A percentile compares a stretch with the other conserved stretches of the same genome.
phyloP scores from a whole-genome alignment of 2,329 filamentous ascomycete genomes.

The Claviceps maximensis region DNA sequence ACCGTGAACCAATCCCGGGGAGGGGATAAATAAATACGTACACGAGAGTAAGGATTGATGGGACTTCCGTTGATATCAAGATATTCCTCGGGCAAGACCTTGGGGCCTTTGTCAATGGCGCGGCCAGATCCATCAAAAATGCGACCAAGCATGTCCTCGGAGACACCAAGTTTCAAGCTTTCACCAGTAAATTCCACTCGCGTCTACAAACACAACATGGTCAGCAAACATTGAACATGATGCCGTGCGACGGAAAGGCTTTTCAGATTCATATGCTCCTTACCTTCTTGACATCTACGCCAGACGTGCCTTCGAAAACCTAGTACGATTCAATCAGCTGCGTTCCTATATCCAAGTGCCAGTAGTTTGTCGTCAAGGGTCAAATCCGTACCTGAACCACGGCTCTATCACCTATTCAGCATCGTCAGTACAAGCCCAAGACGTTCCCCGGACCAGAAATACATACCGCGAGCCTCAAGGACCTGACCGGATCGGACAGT shows the following conservation, averaged over 20 bases:
- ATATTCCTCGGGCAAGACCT: conserved; percentile 95
- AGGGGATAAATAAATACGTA: conserved; percentile 32
- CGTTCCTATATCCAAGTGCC: background rate
- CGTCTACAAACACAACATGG: conserved; percentile 41
- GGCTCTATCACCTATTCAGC: conserved; percentile 63
- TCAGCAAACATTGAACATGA: conserved; percentile 14
- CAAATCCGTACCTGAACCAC: conserved; percentile 67
- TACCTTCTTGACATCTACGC: conserved; percentile 99
- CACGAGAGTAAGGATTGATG: conserved; percentile 95
- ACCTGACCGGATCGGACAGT: conserved; percentile 89
- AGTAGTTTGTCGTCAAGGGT: conserved; percentile 7
- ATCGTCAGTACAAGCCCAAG: conserved; percentile 1
- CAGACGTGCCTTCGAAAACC: conserved; percentile 94
- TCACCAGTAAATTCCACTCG: conserved; percentile 95
- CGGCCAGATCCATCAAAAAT: conserved; percentile 97
- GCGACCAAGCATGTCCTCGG: conserved; percentile 98
- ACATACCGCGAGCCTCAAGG: conserved; percentile 83
- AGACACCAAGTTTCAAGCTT: conserved; percentile 96
- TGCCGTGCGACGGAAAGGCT: too few relatives aligned
- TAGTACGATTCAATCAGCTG: conserved; percentile 26
- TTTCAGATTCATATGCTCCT: conserved; percentile 17
- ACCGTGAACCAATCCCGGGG: too few relatives aligned
- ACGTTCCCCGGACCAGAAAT: too few relatives aligned
- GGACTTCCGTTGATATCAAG: conserved; percentile 98
- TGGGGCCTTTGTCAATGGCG: conserved; percentile 97